A percentile compares a stretch with the other conserved stretches of the same genome.
These are phyloP conservation scores for Leucaena leucocephala DNA, from an alignment of 306 rosid species.

Conservation along the genomic window DNA sequence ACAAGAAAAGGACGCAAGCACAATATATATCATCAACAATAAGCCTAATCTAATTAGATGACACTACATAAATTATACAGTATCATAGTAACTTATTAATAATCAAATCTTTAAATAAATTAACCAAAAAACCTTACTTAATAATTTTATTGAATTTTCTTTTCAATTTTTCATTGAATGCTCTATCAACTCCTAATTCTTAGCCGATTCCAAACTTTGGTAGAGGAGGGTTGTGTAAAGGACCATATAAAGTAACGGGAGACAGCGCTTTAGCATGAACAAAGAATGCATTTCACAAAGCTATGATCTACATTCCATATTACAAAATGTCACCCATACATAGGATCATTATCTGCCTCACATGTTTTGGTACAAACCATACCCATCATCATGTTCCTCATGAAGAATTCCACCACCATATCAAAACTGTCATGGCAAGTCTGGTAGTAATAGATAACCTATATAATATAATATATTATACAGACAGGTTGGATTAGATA, in stretches of 20 bases:
- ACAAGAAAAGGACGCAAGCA: too few relatives aligned
- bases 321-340: conserved; percentile 49
- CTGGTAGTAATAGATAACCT: conserved; percentile 31
- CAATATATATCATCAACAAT: too few relatives aligned
- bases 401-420: conserved; percentile 41
- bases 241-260: conserved; percentile 18
- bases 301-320: conserved; percentile 43
- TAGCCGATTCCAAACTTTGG: too few relatives aligned
- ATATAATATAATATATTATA: conserved; percentile 21
- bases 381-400: conserved; percentile 37
- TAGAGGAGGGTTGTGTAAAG: too few relatives aligned
- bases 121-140: too few relatives aligned
- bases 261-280: conserved; percentile 6
- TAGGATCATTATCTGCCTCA: conserved; percentile 45
- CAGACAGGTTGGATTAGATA: conserved; percentile 46
- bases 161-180: too few relatives aligned
- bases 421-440: conserved; percentile 55
- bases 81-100: too few relatives aligned
- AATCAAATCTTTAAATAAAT: too few relatives aligned
- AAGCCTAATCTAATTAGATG: too few relatives aligned
- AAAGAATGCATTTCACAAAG: conserved; percentile 30
- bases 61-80: too few relatives aligned
- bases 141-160: too few relatives aligned
- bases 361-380: conserved; percentile 52
- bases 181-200: too few relatives aligned